Evolutionary conservation across 352 stramenopile genomes (phyloP).

Genomic region (Peronosclerospora sorghi): DNA sequence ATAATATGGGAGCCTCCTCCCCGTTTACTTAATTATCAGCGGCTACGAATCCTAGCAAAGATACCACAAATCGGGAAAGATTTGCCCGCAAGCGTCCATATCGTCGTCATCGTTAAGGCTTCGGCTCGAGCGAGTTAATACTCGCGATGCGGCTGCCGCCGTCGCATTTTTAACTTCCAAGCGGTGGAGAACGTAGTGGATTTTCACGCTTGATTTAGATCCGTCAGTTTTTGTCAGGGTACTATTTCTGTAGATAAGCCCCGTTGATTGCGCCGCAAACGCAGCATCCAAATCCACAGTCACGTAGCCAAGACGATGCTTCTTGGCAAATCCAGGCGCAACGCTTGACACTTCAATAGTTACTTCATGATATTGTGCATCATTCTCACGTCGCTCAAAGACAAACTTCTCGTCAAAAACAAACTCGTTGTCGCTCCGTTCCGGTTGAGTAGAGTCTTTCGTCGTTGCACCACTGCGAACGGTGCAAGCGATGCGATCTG

Average conservation of each 20-base stretch:
- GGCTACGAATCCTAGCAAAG: slow-evolving; percentile 17
- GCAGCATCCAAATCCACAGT: slow-evolving; percentile 23
- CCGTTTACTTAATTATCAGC: too few species aligned
- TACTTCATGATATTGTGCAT: slow-evolving; percentile 20
- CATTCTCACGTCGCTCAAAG: slow-evolving; percentile 24
- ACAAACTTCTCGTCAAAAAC: slow-evolving; percentile 37
- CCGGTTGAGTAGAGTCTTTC: slow-evolving; percentile 18
- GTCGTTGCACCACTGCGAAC: slow-evolving; percentile 17
- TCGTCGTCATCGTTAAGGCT: slow-evolving; percentile 39
- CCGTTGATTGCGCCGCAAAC: slow-evolving; percentile 10
- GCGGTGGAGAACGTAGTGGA: slow-evolving; percentile 36
- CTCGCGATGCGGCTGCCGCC: slow-evolving; percentile 13
- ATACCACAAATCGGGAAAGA: slow-evolving; percentile 42
- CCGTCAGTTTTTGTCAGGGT: slow-evolving; percentile 7
- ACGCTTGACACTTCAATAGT: slow-evolving; percentile 23
- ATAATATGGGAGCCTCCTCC: too few species aligned
- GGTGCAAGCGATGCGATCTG: slow-evolving; percentile 15
- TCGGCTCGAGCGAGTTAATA: slow-evolving; percentile 19
- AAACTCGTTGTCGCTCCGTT: slow-evolving; percentile 15
- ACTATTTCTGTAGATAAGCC: slow-evolving; percentile 17
- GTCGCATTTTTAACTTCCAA: slow-evolving; percentile 22
- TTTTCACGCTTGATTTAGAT: slow-evolving; percentile 13
- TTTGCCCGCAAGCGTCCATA: slow-evolving; percentile 32
- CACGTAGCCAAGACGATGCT: slow-evolving; percentile 21
- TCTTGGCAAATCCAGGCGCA: slow-evolving; percentile 12